phyloP scores from a whole-genome alignment of 371 early-diverging fungal species.

The Saksenaea oblongispora region DNA sequence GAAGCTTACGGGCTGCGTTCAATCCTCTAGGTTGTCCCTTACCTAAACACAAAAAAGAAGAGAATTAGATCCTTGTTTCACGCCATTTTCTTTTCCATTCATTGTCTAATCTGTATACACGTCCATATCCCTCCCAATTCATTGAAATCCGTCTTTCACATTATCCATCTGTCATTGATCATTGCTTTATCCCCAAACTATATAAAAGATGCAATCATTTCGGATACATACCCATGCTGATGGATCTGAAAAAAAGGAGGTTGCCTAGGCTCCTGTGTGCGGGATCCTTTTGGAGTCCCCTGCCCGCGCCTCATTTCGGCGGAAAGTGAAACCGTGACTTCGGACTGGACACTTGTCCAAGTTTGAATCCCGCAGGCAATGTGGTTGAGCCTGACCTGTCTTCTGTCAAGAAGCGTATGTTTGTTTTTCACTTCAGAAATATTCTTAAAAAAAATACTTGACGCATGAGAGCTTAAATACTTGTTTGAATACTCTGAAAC shows the following conservation, averaged over 20 bases:
- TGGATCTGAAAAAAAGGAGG: conserved; percentile 6
- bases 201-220: background rate
- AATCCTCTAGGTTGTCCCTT: conserved; percentile 97
- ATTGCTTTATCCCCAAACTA: background rate
- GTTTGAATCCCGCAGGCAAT: too few relatives aligned
- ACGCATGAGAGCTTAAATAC: too few relatives aligned
- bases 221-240: background rate
- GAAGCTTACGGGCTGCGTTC: conserved; percentile 98
- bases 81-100: background rate
- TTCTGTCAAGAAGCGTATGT: too few relatives aligned
- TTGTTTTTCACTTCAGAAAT: too few relatives aligned
- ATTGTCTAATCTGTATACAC: background rate
- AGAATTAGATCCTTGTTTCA: background rate
- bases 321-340: background rate
- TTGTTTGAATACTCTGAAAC: too few relatives aligned
- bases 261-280: background rate
- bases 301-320: background rate
- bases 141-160: background rate
- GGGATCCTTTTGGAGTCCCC: background rate
- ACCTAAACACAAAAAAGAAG: conserved; percentile 54
- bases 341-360: background rate
- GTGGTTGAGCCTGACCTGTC: too few relatives aligned
- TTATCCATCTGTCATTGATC: background rate
- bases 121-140: background rate
- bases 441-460: too few relatives aligned